Base-by-base conservation (phyloP, 257 asterid species). In the Scutellaria minor region DNA sequence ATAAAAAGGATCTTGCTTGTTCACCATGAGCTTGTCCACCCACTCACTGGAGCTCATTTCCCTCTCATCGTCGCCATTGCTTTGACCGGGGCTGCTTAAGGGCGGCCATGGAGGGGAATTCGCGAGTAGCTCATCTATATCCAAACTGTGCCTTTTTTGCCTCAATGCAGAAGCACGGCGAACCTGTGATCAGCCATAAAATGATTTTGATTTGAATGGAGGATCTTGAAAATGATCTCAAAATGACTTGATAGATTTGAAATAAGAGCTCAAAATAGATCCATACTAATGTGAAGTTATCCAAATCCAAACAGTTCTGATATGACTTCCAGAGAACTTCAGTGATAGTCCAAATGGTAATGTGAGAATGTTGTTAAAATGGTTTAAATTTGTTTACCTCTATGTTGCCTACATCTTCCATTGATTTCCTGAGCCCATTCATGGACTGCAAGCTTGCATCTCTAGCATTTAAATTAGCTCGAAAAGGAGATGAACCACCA, bases 21-120 rank as follows among this genome's bases (percentile, higher is more conserved):
- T 90, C 73, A 92, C 97, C 97, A 92, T 92, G 69, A 90, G 82
- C 85, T 92, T 92, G 86, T 92, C 98, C 45, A 90, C 90, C 98
- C 98, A 92, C 60, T 88, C 98, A 37, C 92, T 92, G 0, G 91
- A 79, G 80, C 86, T 74, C 42, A 71, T 37, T 54, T 86, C 92
- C 78, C 79, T 81, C 6, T 87, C 92, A 50, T 85, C 86, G 8
- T 79, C 90, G 40, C 72, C 78, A 22, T 75, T 78, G 75, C 68
- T 78, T 72, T 76, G 87, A 50, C 72, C 20, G 5, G 88, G 80
- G 78, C 83, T 73, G 75, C 75, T 79, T 57, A 85, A 53, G 12
- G 93, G 87, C 5, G 89, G 89, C 97, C 96, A 91, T 5, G 87
- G 78, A 65, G 91, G 87, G 4, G 96, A 83, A 51, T 83, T 88